Conservation (phyloP, 768 basidiomycete species). For the Peribolospora baueri region DNA sequence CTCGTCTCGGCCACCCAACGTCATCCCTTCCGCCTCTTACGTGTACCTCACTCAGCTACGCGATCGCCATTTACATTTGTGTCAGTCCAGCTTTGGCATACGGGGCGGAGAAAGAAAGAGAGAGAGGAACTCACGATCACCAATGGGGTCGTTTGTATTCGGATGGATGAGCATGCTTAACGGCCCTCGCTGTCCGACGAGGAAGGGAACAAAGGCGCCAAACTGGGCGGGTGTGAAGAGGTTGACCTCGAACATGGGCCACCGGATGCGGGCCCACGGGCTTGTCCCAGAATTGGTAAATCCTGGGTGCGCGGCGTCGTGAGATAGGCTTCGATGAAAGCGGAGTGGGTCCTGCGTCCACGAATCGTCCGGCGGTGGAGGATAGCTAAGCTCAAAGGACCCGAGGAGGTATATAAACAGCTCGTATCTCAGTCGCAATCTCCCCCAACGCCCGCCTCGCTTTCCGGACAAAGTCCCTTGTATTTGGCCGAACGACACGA, state of each 20-base stretch:
- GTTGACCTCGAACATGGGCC: constrained; percentile 9
- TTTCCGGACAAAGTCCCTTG: too few relatives aligned
- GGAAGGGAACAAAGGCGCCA: constrained; percentile 8
- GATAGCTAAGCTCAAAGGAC: too few relatives aligned
- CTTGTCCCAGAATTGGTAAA: constrained; percentile 8
- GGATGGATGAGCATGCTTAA: constrained; percentile 6
- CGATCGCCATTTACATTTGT: background rate
- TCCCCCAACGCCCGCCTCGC: too few relatives aligned
- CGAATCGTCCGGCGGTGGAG: too few relatives aligned
- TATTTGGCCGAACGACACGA: too few relatives aligned
- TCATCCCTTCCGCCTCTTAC: too few relatives aligned
- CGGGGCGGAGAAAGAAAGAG: background rate
- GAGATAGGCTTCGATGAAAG: too few relatives aligned
- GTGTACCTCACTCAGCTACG: too few relatives aligned
- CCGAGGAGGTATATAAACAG: too few relatives aligned
- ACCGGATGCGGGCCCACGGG: constrained; percentile 8
- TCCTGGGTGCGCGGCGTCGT: background rate
- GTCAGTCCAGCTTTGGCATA: background rate
- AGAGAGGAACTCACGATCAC: background rate
- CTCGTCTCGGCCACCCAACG: too few relatives aligned
- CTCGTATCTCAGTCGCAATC: too few relatives aligned
- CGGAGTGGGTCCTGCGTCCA: too few relatives aligned
- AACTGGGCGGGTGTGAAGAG: constrained; percentile 9
- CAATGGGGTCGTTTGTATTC: constrained; percentile 6
- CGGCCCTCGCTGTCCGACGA: constrained; percentile 8